Base-by-base conservation (phyloP, 2,329 filamentous ascomycete genomes). In the Calonectria montana region DNA sequence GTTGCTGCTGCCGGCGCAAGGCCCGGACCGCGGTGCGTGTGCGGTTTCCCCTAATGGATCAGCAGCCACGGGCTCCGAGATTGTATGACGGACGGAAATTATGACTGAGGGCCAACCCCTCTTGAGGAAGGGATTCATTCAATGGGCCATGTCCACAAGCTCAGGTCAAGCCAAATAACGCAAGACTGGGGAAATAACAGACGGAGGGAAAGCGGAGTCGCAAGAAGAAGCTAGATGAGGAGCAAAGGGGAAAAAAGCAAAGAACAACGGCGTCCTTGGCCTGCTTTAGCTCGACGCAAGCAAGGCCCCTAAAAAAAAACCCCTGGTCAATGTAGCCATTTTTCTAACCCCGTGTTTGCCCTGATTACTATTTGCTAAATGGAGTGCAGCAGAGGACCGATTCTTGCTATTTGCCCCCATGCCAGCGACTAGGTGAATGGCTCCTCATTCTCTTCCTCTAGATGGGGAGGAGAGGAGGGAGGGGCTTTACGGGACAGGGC, bases 231-330 rank as follows among this genome's bases (percentile, higher is more conserved):
- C 43, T 64, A 31, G 27, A 29, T 31, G 47, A 10, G 47, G 13
- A 53, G 35, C 63, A 65, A 21, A 35, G 31, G 57, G 48, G 15
- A 53, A 31, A 45, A 62, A 45, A 62, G 37, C 57, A 62, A 62
- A 27, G 15, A 62, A 45, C 48, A 65, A 65, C 43, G 64, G 64
- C 64, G 37, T 66, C 47, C 64, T 66, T 66, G 64, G 64, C 47
- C 50, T 39, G 47, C 64, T 12, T 57, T 57, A 66, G 64, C 21
- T 8, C 37, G 43, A 66, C 35, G 63, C 63, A 55, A 55, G 48
- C 63, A 65, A 41, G 47, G 35, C 48, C 63, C 47, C 25, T 31
- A 39, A 35, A 43, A 65, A n/a, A 4, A 43, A 35, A 16, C 43
- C 31, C 45, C 45, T 41, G 57, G 37, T 13, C 8, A 27, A 62